Conservation (phyloP, 257 asterid genomes). For the Solanum sejunctum region DNA sequence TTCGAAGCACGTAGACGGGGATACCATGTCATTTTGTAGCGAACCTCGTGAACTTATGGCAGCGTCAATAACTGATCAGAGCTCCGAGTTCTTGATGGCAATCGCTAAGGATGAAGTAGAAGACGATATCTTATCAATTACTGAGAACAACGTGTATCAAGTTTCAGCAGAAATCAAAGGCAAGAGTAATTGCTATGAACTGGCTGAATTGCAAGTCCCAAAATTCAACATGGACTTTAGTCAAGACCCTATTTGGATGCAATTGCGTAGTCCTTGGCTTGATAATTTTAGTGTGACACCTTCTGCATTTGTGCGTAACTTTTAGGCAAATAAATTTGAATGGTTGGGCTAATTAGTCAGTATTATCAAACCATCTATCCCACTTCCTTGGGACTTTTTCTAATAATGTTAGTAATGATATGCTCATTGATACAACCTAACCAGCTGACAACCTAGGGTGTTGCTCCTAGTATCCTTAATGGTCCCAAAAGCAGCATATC, state of each 20-base stretch:
- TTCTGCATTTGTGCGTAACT: background rate
- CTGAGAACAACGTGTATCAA: background rate
- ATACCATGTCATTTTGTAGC: background rate
- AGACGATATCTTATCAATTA: background rate
- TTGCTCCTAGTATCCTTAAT: background rate
- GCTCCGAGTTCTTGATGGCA: background rate
- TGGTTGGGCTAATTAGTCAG: background rate
- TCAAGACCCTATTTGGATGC: slow-evolving; percentile 53
- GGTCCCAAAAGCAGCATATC: background rate
- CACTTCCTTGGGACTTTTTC: background rate
- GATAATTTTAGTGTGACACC: background rate
- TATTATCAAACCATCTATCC: background rate
- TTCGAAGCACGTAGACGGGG: background rate
- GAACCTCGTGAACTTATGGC: background rate
- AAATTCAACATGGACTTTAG: slow-evolving; percentile 37
- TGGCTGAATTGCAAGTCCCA: slow-evolving; percentile 42
- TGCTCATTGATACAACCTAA: background rate
- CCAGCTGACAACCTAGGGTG: background rate
- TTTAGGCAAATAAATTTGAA: background rate
- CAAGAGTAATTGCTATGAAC: background rate
- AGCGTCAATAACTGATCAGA: background rate
- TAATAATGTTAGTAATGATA: background rate
- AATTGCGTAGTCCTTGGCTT: slow-evolving; percentile 54
- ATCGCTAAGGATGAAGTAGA: background rate
- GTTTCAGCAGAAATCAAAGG: background rate